phyloP scores from a whole-genome alignment of 1,284 basidiomycete species.

The Malassezia arunalokei region DNA sequence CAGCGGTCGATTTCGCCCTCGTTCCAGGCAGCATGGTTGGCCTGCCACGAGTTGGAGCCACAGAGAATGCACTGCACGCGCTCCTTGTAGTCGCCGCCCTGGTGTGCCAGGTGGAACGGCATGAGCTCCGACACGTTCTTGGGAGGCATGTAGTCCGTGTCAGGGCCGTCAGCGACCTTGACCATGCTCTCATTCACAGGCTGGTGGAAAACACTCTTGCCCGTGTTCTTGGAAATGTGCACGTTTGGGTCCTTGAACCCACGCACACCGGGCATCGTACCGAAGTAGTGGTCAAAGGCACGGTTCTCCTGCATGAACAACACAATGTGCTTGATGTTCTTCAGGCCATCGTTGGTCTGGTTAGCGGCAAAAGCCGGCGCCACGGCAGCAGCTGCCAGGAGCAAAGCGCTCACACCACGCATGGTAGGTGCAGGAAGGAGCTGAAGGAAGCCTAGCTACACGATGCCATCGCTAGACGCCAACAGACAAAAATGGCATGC shows the following conservation, averaged over 20 bases:
- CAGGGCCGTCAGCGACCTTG: constrained; percentile 1
- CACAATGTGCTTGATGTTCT: constrained; percentile 17
- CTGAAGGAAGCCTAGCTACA: too few species aligned
- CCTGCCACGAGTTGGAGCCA: constrained; percentile 24
- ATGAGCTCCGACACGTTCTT: constrained; percentile 18
- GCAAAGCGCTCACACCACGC: neutral
- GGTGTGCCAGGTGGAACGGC: constrained; percentile 27
- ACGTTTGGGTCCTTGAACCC: constrained; percentile 36
- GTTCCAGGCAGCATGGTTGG: constrained; percentile 29
- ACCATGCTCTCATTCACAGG: constrained; percentile 15
- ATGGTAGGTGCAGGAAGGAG: neutral
- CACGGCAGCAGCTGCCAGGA: neutral
- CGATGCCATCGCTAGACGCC: too few species aligned
- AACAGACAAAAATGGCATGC: too few species aligned
- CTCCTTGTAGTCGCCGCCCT: constrained; percentile 24
- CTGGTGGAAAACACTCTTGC: constrained; percentile 23
- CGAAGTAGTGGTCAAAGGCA: constrained; percentile 38
- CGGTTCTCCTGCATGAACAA: constrained; percentile 38
- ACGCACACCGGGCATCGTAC: constrained; percentile 27
- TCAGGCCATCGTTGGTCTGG: neutral
- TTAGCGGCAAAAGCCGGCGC: neutral
- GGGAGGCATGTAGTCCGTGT: constrained; percentile 1
- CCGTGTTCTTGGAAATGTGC: constrained; percentile 22
- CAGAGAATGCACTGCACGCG: constrained; percentile 28
- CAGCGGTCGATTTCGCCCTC: constrained; percentile 29